Base-by-base conservation (phyloP, 139 green algal genomes). In the Coelastrella sp. region DNA sequence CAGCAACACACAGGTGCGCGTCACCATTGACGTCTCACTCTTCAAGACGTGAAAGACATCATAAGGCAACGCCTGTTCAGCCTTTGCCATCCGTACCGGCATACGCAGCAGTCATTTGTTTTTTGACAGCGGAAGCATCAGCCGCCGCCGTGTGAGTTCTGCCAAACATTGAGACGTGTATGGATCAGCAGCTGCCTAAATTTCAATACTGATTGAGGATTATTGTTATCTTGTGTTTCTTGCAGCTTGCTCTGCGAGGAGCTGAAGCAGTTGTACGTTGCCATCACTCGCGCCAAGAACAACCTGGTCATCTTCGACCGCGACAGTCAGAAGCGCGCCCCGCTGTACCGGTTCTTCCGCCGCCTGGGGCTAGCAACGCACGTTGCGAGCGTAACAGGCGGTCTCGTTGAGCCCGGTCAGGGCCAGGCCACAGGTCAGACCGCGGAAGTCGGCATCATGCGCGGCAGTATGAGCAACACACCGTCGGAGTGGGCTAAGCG, bases 221-320 rank as follows among this genome's bases (percentile, higher is more conserved):
- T 47, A 47, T 47, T 47, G 32, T 47, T 47, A 47, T 47, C 32
- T 47, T 47, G 32, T 47, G 32, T 47, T 10, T 71, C 8, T 65
- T 64, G 47, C 77, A 83, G 77, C 54, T n/a, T 83, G 77, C 95
- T 97, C 60, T 97, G 92, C 81, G 94, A 96, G 73, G 95, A 97
- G 90, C 92, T 97, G 73, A 97, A 97, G 85, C 93, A 96, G 82
- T 92, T 97, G 61, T 73, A 74, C n/a, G 60, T 86, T 11, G 80
- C 58, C 61, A 17, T 77, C 54, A 76, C 60, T 17, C n/a, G 66
- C 16, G 82, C 60, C 7, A 79, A 90, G 87, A 95, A 96, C 90
- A 94, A 93, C 78, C 85, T 97, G 66, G 80, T 94, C 57, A 85
- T 97, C 3, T 97, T 95, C 73, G 95, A 97, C 74, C 64, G 73